A percentile compares a stretch with the other conserved stretches of the same genome.
Conservation (phyloP, 495 filamentous ascomycete genomes). For the Penicillium manginii region DNA sequence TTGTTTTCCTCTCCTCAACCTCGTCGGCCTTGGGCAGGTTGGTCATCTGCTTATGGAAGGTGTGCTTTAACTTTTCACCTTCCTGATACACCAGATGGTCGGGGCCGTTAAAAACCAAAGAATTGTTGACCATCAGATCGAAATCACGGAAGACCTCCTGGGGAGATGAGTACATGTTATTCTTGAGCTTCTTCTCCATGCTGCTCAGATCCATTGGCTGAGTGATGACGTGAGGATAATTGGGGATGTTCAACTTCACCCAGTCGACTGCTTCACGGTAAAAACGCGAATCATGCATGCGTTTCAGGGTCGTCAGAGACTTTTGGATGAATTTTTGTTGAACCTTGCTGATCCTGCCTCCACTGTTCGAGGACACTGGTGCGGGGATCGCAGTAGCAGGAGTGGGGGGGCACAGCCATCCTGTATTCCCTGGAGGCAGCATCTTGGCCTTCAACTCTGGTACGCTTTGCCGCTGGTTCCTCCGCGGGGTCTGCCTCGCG, state of each 20-base stretch:
- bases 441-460: constrained; percentile 61
- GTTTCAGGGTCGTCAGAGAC: constrained; percentile 71
- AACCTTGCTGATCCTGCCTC: constrained; percentile 48
- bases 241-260: constrained; percentile 66
- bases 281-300: constrained; percentile 71
- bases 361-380: constrained; percentile 29
- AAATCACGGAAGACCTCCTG: constrained; percentile 73
- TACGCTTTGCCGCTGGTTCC: constrained; percentile 78
- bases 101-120: constrained; percentile 77
- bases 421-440: not conserved
- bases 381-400: constrained; percentile 16
- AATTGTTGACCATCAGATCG: constrained; percentile 73
- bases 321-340: constrained; percentile 61
- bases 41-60: constrained; percentile 62
- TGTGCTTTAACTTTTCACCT: constrained; percentile 63
- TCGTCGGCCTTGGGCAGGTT: constrained; percentile 54
- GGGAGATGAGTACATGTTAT: constrained; percentile 63
- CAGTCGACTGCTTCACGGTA: constrained; percentile 79
- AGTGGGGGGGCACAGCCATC: not conserved
- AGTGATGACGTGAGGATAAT: constrained; percentile 71
- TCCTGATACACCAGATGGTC: constrained; percentile 68
- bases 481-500: constrained; percentile 70
- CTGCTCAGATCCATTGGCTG: constrained; percentile 81
- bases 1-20: constrained; percentile 63
- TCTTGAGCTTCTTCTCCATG: constrained; percentile 80